These are phyloP conservation scores for Dioscorea zingiberensis DNA, from an alignment of 106 monocot species.

Conservation along the genomic window DNA sequence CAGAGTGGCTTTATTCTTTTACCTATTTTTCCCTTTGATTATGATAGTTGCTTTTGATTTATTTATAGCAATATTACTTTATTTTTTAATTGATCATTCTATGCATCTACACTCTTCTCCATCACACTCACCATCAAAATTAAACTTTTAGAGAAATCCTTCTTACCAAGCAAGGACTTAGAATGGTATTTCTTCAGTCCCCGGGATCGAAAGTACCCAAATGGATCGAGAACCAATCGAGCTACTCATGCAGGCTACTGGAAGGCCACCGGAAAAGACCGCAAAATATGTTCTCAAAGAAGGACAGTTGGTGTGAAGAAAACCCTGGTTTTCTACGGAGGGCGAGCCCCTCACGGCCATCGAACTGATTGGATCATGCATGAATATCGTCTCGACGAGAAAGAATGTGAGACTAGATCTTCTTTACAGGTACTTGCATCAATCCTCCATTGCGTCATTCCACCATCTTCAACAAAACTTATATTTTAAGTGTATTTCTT, in stretches of 20 bases:
- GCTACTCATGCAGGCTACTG: constrained; percentile 61
- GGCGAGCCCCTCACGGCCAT: constrained; percentile 57
- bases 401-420: constrained; percentile 46
- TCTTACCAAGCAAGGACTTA: constrained; percentile 55
- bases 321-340: constrained; percentile 63
- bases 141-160: constrained; percentile 45
- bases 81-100: no score
- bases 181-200: constrained; percentile 80
- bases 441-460: no score
- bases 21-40: not conserved
- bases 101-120: no score
- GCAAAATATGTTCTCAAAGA: constrained; percentile 28
- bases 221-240: constrained; percentile 61
- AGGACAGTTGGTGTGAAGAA: constrained; percentile 72
- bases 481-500: no score
- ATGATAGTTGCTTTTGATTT: not conserved
- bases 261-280: constrained; percentile 69
- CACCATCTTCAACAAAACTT: no score
- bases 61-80: no score
- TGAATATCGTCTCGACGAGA: constrained; percentile 69
- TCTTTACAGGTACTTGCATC: constrained; percentile 38
- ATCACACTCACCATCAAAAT: no score
- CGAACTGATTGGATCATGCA: constrained; percentile 75
- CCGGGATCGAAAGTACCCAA: constrained; percentile 65
- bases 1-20: no score